Evolutionary conservation across 352 stramenopile genomes (phyloP), one percentile per base, ranked within the genome.

Genomic region (Phytophthora idaei): DNA sequence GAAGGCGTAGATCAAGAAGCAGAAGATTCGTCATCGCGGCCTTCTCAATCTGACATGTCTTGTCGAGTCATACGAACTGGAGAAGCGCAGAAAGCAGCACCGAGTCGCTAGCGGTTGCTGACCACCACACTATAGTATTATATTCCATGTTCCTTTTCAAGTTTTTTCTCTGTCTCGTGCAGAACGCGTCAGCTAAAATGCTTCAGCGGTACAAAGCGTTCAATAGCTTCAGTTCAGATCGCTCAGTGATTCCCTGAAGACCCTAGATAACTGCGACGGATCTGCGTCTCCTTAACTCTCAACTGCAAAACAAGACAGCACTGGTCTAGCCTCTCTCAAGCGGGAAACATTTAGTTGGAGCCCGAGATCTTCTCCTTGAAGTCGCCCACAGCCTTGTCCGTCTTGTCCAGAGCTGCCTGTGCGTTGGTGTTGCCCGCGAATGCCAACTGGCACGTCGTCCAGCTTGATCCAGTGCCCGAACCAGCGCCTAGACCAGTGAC

Each of bases 391-490:
- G 87, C 67, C 78, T 92, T 90, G 69, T 93, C 81, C 58, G 85
- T 73, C 72, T 90, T 90, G 74, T 93, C 71, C 54, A 93, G 74
- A 45, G 74, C 66, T 45, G 74, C 80, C 69, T 93, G 69, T 51
- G 85, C 79, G 58, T 90, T 76, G 54, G 49, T 78, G 69, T 92
- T 64, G 57, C 85, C 87, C 45, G 89, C 80, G 64, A 95, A 95
- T 27, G 85, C 87, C 70, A 95, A 58, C 64, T 92, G 85, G 69
- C 87, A 95, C 46, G 85, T 93, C 58, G 83, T 95, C 87, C 87
- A 95, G 72, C 84, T 94, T 48, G 85, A 92, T 10, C 87, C 87
- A 8, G 85, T 82, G 45, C 85, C 87, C 1, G 83, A 57, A 36
- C 87, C 87, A 0, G 85, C 85, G 36, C 87, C 87, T 7, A 95